A percentile compares a stretch with the other conserved stretches of the same genome.
Evolutionary conservation across 169 alveolate genomes (phyloP).

Genomic region (Cryptosporidium parvum): DNA sequence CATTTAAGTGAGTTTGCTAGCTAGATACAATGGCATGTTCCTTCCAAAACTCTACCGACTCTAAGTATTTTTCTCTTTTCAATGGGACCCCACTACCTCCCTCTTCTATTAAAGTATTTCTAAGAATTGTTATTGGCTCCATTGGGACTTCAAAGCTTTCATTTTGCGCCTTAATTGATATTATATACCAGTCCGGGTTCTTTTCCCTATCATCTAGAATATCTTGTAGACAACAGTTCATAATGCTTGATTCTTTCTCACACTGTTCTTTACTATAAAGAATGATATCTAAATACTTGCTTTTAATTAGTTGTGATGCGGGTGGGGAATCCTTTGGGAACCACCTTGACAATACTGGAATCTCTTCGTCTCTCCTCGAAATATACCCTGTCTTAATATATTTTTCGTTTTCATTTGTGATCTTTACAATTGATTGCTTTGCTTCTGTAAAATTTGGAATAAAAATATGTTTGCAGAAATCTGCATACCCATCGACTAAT

Average conservation of each 20-base stretch:
- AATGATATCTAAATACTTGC: conserved; percentile 94
- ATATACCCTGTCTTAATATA: conserved; percentile 88
- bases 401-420: conserved; percentile 90
- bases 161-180: conserved; percentile 88
- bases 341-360: conserved; percentile 97
- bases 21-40: conserved; percentile 87
- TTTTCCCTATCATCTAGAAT: conserved; percentile 73
- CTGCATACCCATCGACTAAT: conserved; percentile 95
- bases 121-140: conserved; percentile 97
- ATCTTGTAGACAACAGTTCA: conserved; percentile 46
- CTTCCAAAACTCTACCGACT: conserved; percentile 96
- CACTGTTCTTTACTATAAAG: conserved; percentile 95
- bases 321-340: conserved; percentile 83
- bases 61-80: conserved; percentile 89
- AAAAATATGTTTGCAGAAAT: conserved; percentile 97
- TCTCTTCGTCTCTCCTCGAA: conserved; percentile 93
- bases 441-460: conserved; percentile 95
- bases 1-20: not conserved
- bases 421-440: conserved; percentile 86
- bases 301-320: conserved; percentile 76
- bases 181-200: conserved; percentile 91
- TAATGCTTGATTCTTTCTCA: conserved; percentile 87
- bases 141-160: conserved; percentile 93
- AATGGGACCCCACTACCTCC: conserved; percentile 99
- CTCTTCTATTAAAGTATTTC: conserved; percentile 95